Percentiles rank a stretch among this genome's conserved stretches.
phyloP scores from a whole-genome alignment of 352 stramenopile genomes.

The Pythium vanterpoolii region DNA sequence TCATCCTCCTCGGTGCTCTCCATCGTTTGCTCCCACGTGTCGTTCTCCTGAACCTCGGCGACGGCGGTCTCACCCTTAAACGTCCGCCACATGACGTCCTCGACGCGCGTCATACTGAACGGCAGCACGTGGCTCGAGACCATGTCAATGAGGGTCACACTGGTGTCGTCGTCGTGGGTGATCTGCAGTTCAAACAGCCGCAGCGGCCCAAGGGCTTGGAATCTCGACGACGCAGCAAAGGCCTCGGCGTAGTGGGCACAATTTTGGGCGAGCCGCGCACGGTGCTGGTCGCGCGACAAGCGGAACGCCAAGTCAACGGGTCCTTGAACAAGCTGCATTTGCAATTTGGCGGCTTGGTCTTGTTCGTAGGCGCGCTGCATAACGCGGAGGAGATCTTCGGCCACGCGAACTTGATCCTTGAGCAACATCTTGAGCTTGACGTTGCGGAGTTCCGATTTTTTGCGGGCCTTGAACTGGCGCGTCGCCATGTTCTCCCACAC shows the following conservation, averaged over 20 bases:
- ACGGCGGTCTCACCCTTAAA: neutral
- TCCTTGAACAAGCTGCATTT: too few species aligned
- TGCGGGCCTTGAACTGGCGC: constrained; percentile 21
- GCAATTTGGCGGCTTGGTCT: too few species aligned
- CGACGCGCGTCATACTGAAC: neutral
- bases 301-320: neutral
- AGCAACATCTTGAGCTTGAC: constrained; percentile 8
- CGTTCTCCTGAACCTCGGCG: too few species aligned
- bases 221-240: neutral
- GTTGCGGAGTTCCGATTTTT: constrained; percentile 15
- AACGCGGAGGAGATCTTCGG: constrained; percentile 9
- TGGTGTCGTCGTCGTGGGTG: neutral
- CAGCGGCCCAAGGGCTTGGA: neutral
- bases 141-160: neutral
- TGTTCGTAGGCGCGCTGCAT: constrained; percentile 5
- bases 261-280: neutral
- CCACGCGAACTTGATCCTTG: neutral
- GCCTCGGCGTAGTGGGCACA: neutral
- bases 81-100: constrained; percentile 4
- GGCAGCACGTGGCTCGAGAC: constrained; percentile 12
- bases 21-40: neutral
- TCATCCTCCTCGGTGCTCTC: neutral
- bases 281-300: neutral
- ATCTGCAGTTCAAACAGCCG: neutral
- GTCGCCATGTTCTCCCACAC: constrained; percentile 27